Percentiles rank a stretch among this genome's conserved stretches.
phyloP scores from a whole-genome alignment of 176 grass and related monocot genomes.

The Poa pratensis region DNA sequence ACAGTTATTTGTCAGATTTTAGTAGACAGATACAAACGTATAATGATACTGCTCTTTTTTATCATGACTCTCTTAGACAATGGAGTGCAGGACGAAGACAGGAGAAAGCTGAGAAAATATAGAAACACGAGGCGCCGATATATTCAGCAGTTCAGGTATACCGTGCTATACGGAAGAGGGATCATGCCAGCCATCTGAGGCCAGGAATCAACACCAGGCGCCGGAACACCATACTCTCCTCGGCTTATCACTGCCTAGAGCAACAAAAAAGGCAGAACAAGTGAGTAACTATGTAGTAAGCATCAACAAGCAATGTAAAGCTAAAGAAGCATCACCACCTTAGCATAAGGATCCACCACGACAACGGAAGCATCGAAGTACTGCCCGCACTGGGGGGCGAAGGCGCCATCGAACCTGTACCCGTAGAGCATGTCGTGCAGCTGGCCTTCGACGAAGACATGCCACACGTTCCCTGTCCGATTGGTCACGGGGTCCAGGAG shows the following conservation, averaged over 20 bases:
- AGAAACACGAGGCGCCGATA: neutral
- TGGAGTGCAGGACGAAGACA: neutral
- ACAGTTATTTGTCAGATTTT: neutral
- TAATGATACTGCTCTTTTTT: neutral
- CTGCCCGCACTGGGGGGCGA: slow-evolving; percentile 59
- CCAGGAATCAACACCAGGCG: slow-evolving; percentile 59
- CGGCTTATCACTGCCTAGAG: slow-evolving; percentile 72
- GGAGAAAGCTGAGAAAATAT: neutral
- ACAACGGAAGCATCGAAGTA: slow-evolving; percentile 65
- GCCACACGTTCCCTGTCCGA: slow-evolving; percentile 78
- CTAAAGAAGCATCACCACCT: slow-evolving; percentile 52
- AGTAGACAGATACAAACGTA: neutral
- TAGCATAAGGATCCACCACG: slow-evolving; percentile 92
- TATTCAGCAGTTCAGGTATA: slow-evolving; percentile 28
- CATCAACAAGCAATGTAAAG: neutral
- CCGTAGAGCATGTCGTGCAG: slow-evolving; percentile 74
- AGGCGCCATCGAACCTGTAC: slow-evolving; percentile 83
- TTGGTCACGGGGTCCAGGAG: slow-evolving; percentile 65
- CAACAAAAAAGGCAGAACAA: slow-evolving; percentile 28
- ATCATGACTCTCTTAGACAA: neutral
- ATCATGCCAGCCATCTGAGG: slow-evolving; percentile 95
- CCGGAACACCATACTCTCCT: slow-evolving; percentile 62
- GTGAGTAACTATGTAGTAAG: neutral
- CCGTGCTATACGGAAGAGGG: slow-evolving; percentile 53
- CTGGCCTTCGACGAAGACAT: slow-evolving; percentile 65